A percentile compares a stretch with the other conserved stretches of the same genome.
phyloP scores from a whole-genome alignment of 208 protist genomes.

The Trypanosomatidae sp. region DNA sequence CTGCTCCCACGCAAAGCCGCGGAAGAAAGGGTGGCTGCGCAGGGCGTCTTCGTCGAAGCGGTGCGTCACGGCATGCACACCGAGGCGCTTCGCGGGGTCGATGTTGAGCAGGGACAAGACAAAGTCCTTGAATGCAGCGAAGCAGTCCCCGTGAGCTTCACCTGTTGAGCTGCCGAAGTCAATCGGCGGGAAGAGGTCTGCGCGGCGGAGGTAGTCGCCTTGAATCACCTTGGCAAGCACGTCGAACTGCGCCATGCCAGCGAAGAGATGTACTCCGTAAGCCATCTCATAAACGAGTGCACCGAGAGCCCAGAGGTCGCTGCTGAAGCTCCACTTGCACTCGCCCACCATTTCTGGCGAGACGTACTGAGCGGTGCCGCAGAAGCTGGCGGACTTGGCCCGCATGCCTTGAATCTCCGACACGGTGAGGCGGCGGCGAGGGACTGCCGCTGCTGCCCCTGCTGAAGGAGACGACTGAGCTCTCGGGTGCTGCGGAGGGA shows the following conservation, averaged over 20 bases:
- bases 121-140: constrained; percentile 84
- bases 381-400: constrained; percentile 78
- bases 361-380: constrained; percentile 94
- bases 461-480: no score
- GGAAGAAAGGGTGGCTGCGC: constrained; percentile 66
- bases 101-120: constrained; percentile 51
- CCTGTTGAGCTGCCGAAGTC: constrained; percentile 25
- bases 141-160: constrained; percentile 21
- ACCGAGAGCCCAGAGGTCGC: constrained; percentile 95
- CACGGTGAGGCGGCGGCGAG: constrained; percentile 63
- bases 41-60: constrained; percentile 64
- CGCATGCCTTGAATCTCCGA: constrained; percentile 87
- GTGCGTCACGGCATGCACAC: constrained; percentile 51
- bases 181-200: constrained; percentile 49
- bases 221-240: constrained; percentile 77
- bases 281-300: constrained; percentile 93
- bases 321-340: constrained; percentile 92
- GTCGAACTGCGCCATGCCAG: constrained; percentile 55
- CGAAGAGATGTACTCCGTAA: constrained; percentile 89
- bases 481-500: no score
- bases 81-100: constrained; percentile 71
- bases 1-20: constrained; percentile 63
- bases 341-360: constrained; percentile 94
- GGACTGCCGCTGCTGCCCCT: no score
- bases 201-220: constrained; percentile 22